Conservation (phyloP, 192 early-diverging fungal genomes). For the Podila horticola region DNA sequence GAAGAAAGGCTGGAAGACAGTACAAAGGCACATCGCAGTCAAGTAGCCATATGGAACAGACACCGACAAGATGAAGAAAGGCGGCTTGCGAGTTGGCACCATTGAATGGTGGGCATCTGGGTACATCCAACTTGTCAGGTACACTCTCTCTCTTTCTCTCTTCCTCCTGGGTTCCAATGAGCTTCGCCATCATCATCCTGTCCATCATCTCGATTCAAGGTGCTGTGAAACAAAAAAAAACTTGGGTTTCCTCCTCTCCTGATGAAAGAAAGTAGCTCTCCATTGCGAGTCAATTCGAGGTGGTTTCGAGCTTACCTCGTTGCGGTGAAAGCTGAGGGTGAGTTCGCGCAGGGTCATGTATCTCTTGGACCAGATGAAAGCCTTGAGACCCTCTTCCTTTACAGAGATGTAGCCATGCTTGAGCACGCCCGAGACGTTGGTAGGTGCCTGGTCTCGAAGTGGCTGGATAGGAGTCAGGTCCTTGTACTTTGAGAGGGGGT, state of each 20-base stretch:
- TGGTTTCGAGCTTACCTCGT: constrained; percentile 75
- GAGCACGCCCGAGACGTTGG: constrained; percentile 57
- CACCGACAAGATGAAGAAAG: constrained; percentile 10
- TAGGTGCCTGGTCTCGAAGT: constrained; percentile 29
- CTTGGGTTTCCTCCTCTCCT: background rate
- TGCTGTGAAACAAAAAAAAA: constrained; percentile 17
- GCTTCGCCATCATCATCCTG: no score
- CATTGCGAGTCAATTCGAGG: background rate
- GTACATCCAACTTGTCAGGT: no score
- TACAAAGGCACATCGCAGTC: background rate
- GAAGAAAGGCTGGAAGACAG: constrained; percentile 5
- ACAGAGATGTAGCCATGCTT: constrained; percentile 89
- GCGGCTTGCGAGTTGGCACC: no score
- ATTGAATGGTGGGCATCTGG: no score
- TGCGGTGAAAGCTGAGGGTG: constrained; percentile 93
- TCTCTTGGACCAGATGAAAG: constrained; percentile 96
- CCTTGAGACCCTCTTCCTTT: constrained; percentile 91
- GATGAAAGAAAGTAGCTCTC: constrained; percentile 1
- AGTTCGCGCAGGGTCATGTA: constrained; percentile 89
- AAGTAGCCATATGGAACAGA: no score
- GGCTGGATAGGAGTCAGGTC: constrained; percentile 45
- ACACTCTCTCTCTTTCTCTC: no score
- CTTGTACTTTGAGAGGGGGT: constrained; percentile 46
- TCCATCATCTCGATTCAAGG: no score
- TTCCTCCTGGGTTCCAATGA: no score